Conservation (phyloP, 2,329 filamentous ascomycete genomes). For the Colletotrichum sp. region DNA sequence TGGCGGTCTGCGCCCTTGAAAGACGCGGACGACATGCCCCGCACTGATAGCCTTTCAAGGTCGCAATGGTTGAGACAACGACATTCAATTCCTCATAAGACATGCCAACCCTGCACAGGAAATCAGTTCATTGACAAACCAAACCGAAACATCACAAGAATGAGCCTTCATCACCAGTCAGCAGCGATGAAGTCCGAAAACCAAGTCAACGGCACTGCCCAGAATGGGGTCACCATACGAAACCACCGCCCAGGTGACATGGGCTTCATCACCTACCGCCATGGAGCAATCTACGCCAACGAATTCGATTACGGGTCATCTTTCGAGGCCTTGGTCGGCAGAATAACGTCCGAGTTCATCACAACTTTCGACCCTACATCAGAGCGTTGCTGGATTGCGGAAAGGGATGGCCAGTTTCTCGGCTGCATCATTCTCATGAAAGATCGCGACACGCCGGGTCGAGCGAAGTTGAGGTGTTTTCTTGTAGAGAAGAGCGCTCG, state of each 20-base stretch:
- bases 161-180: background rate
- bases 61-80: background rate
- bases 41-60: background rate
- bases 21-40: background rate
- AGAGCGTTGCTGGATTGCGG: conserved; percentile 34
- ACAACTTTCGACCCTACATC: conserved; percentile 23
- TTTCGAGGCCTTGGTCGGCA: conserved; percentile 27
- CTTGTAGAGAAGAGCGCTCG: conserved; percentile 26
- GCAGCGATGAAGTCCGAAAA: background rate
- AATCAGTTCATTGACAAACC: background rate
- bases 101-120: background rate
- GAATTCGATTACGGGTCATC: conserved; percentile 21
- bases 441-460: conserved; percentile 8
- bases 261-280: conserved; percentile 29
- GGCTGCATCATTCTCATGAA: conserved; percentile 29
- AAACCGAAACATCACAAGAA: background rate
- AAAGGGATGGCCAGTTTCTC: conserved; percentile 25
- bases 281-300: conserved; percentile 26
- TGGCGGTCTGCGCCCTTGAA: background rate
- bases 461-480: conserved; percentile 28
- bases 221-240: background rate
- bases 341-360: conserved; percentile 29
- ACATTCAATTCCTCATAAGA: background rate
- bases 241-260: conserved; percentile 26
- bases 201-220: background rate